These are phyloP conservation scores for Pezicula rhizophila DNA, from an alignment of 2,329 filamentous ascomycete genomes.

Conservation along the genomic window DNA sequence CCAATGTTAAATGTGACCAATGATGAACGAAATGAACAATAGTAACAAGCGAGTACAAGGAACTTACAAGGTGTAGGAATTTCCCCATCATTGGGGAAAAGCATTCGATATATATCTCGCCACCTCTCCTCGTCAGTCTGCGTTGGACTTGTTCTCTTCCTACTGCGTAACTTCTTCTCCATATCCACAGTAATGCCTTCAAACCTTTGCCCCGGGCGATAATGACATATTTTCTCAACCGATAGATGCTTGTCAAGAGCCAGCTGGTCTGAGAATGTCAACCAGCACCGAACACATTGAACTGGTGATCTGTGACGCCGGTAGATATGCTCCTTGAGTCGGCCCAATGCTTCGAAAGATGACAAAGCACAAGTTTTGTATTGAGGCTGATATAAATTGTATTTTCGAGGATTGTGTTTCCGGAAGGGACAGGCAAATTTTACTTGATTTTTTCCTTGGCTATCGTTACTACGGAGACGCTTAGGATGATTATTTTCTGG, in stretches of 20 bases:
- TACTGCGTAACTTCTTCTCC: slow-evolving; percentile 9
- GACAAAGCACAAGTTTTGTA: neutral
- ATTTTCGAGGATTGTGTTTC: slow-evolving; percentile 12
- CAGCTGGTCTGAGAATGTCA: slow-evolving; percentile 9
- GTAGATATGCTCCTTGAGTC: slow-evolving; percentile 11
- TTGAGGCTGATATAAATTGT: slow-evolving; percentile 6
- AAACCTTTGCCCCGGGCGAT: neutral
- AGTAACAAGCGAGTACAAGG: neutral
- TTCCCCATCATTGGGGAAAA: slow-evolving; percentile 11
- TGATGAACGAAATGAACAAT: no score
- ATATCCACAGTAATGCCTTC: slow-evolving; percentile 10
- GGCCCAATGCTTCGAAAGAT: no score
- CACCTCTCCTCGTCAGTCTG: slow-evolving; percentile 15
- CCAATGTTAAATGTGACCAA: no score
- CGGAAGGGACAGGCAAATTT: slow-evolving; percentile 15
- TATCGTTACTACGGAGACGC: no score
- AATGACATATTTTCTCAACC: slow-evolving; percentile 8
- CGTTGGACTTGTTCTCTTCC: slow-evolving; percentile 9
- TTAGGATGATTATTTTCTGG: no score
- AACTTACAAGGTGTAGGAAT: slow-evolving; percentile 17
- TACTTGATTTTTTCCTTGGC: no score
- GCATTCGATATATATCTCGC: slow-evolving; percentile 12
- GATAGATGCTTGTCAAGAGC: slow-evolving; percentile 10
- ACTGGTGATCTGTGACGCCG: slow-evolving; percentile 7
- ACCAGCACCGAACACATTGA: slow-evolving; percentile 13